Conservation (phyloP, 306 rosid genomes). For the Pueraria montana region DNA sequence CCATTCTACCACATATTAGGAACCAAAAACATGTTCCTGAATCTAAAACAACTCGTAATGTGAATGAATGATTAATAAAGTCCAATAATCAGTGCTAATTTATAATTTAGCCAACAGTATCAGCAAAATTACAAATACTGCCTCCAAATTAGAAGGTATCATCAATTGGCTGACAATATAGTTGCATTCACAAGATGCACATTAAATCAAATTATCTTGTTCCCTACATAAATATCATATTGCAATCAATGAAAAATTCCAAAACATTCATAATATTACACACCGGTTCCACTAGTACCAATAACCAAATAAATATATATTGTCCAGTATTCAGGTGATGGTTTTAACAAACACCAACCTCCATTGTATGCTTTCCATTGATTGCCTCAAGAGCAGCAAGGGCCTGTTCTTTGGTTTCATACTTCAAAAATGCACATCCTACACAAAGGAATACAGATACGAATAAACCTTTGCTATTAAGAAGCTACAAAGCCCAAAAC, state of each 20-base stretch:
- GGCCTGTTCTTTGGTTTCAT: conserved; percentile 89
- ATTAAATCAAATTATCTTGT: conserved; percentile 2
- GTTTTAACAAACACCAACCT: conserved; percentile 61
- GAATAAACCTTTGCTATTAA: background rate
- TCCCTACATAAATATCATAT: background rate
- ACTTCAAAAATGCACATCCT: conserved; percentile 94
- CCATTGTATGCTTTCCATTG: conserved; percentile 87
- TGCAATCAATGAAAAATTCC: background rate
- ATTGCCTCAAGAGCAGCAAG: conserved; percentile 72
- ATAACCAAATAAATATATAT: background rate
- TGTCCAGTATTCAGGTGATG: conserved; percentile 33
- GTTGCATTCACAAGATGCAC: background rate
- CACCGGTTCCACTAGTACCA: background rate
- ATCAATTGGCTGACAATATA: conserved; percentile 9
- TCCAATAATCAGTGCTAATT: background rate
- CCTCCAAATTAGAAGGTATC: conserved; percentile 13
- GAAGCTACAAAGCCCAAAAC: conserved; percentile 14
- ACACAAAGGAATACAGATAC: conserved; percentile 30
- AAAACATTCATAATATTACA: background rate
- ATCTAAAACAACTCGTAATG: conserved; percentile 7
- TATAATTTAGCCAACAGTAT: background rate
- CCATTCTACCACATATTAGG: conserved; percentile 37
- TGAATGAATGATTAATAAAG: conserved; percentile 21
- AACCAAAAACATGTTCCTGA: conserved; percentile 26
- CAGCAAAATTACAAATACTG: conserved; percentile 11